Evolutionary conservation across 495 filamentous ascomycete species (phyloP), one percentile per base, ranked within the genome.

Genomic region (Hypomontagnella monticulosa): DNA sequence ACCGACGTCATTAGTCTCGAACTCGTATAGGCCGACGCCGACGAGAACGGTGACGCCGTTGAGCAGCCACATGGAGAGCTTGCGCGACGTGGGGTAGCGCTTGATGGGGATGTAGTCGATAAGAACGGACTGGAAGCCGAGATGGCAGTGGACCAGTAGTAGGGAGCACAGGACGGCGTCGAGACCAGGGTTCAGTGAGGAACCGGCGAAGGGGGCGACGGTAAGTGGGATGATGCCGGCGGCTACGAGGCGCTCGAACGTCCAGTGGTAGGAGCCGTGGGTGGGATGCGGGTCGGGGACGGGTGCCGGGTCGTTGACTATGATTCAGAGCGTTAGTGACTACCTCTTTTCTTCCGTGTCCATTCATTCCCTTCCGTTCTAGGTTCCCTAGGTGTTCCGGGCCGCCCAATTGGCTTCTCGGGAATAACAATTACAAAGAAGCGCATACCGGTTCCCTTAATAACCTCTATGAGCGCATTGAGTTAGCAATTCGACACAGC

Each of bases 1-100:
- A 52, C 95, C 95, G 37, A 99, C 93, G 71, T 99, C 95, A 74
- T 97, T 97, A n/a, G 95, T 99, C 88, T 99, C 93, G 75, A 98
- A 97, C 81, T 97, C 93, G 79, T 98, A 99, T 57, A 97, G 83
- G 47, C 93, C 94, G 66, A 96, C 81, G 20, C 89, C 92, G 37
- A 95, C 94, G 49, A 90, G 79, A 50, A 91, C 79, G 34, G 96
- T 96, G 66, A 86, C 88, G 52, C 81, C 83, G 70, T 91, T 91
- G 47, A 97, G 87, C 30, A 83, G 81, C 93, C 93, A 98, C 74
- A 82, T 83, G 74, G 89, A 82, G 36, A 80, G 20, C 57, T 83
- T 84, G 68, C 85, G 81, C 43, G 84, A 79, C 69, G 86, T 88
- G 32, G 93, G 93, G 56, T 90, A 81, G 59, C 87, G 81, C 71